Evolutionary conservation across 208 protist species (phyloP).

Genomic region (Crithidia brevicula): DNA sequence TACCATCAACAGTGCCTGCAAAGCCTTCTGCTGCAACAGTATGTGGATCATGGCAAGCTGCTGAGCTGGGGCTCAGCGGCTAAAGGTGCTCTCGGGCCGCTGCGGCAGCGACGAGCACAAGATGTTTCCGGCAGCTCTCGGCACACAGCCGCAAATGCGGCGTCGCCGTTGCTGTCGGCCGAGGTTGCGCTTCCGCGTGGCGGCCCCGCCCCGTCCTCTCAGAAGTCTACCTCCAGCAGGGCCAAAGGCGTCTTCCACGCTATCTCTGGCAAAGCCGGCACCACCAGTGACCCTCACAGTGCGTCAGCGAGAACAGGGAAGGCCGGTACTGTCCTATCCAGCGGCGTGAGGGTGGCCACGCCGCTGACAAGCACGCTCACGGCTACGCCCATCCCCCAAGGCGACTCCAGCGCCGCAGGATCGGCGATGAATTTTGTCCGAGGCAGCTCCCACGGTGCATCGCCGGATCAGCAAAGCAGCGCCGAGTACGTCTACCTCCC

Average conservation of each 20-base stretch:
- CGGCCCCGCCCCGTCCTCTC: not conserved
- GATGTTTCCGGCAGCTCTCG: not conserved
- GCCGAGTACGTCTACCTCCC: conserved; percentile 26
- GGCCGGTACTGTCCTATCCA: too few relatives aligned
- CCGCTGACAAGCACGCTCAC: conserved; percentile 6
- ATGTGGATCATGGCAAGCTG: conserved; percentile 37
- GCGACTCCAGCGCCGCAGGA: not conserved
- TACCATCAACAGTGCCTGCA: conserved; percentile 13
- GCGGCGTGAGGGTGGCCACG: not conserved
- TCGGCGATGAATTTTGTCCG: not conserved
- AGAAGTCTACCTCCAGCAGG: not conserved
- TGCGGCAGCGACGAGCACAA: conserved; percentile 1
- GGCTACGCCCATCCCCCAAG: not conserved
- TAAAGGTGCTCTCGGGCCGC: conserved; percentile 38
- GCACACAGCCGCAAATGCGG: not conserved
- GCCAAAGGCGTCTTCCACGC: too few relatives aligned
- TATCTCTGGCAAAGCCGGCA: too few relatives aligned
- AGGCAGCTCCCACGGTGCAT: not conserved
- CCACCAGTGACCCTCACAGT: too few relatives aligned
- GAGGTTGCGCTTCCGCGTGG: not conserved
- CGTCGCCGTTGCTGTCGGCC: not conserved
- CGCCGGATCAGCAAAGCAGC: not conserved
- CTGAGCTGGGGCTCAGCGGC: conserved; percentile 41
- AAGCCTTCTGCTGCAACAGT: conserved; percentile 30
- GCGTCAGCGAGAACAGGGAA: not conserved